Evolutionary conservation across 78 protist genomes (phyloP).

Genomic region (Fonticula alba): DNA sequence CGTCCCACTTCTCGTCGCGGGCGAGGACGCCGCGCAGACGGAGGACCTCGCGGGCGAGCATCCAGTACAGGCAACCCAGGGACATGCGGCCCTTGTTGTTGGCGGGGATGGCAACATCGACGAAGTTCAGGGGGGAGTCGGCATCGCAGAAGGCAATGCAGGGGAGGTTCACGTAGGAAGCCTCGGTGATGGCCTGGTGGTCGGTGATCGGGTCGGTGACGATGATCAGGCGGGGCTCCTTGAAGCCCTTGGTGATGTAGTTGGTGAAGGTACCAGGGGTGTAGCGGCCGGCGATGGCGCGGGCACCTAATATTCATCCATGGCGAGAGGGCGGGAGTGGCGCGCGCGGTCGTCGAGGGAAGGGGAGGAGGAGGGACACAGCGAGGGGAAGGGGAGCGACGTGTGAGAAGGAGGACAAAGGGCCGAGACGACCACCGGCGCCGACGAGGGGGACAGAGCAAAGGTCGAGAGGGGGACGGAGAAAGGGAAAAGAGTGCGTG

Average conservation of each 20-base stretch:
- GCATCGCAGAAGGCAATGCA: conserved; percentile 94
- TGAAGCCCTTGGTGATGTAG: conserved; percentile 88
- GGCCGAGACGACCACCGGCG: conserved; percentile 85
- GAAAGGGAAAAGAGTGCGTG: too few relatives aligned
- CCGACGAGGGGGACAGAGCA: too few relatives aligned
- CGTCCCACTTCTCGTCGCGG: conserved; percentile 79
- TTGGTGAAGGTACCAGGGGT: conserved; percentile 99
- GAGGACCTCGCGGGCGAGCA: conserved; percentile 97
- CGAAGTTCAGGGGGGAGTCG: conserved; percentile 74
- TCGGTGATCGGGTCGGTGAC: conserved; percentile 91
- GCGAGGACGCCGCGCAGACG: conserved; percentile 82
- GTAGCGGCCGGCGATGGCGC: conserved; percentile 88
- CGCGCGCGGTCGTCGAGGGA: too few relatives aligned
- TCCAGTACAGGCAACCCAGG: conserved; percentile 91
- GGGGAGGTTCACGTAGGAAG: conserved; percentile 95
- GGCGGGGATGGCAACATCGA: conserved; percentile 97
- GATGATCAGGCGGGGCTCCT: conserved; percentile 95
- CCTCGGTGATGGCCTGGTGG: conserved; percentile 88
- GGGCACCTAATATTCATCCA: too few relatives aligned
- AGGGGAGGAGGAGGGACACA: too few relatives aligned
- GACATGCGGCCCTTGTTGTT: conserved; percentile 88
- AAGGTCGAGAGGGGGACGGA: too few relatives aligned
- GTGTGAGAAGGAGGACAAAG: conserved; percentile 95
- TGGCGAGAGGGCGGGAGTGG: too few relatives aligned
- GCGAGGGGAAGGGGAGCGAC: too few relatives aligned